Evolutionary conservation across 106 monocot species (phyloP).

Genomic region (Iris macrosiphon): DNA sequence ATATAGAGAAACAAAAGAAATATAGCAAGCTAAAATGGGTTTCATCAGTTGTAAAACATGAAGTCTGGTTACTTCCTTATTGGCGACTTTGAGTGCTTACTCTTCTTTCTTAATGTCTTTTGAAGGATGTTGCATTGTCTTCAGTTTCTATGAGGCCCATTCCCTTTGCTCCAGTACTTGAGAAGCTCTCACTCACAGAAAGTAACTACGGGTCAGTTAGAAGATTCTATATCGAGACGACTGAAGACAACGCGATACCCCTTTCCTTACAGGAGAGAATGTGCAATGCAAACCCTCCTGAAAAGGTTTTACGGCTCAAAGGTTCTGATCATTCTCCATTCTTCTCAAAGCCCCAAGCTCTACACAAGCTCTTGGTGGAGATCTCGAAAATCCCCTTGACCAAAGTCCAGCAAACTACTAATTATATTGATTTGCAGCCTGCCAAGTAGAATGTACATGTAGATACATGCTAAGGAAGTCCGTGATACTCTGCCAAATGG

Average conservation of each 20-base stretch:
- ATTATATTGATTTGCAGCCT: neutral
- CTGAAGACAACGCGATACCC: constrained; percentile 68
- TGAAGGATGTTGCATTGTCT: constrained; percentile 73
- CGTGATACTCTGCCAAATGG: too few relatives aligned
- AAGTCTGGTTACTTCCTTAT: too few relatives aligned
- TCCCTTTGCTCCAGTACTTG: constrained; percentile 61
- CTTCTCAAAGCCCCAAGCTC: constrained; percentile 90
- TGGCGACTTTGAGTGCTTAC: too few relatives aligned
- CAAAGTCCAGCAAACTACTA: constrained; percentile 2
- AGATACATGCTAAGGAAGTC: too few relatives aligned
- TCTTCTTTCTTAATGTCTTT: constrained; percentile 10
- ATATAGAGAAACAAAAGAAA: too few relatives aligned
- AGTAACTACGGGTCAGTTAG: constrained; percentile 48
- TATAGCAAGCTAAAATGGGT: too few relatives aligned
- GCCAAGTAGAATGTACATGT: neutral
- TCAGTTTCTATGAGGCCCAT: constrained; percentile 72
- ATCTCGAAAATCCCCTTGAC: constrained; percentile 37
- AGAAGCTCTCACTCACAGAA: constrained; percentile 56
- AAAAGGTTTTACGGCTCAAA: constrained; percentile 67
- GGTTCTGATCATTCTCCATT: constrained; percentile 91
- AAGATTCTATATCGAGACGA: constrained; percentile 60
- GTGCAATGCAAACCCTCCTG: constrained; percentile 46
- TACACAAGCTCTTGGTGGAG: constrained; percentile 75
- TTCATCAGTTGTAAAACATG: too few relatives aligned
- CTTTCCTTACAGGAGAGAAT: constrained; percentile 61